phyloP scores from a whole-genome alignment of 495 filamentous ascomycete species.

The Aspergillus ostianus region DNA sequence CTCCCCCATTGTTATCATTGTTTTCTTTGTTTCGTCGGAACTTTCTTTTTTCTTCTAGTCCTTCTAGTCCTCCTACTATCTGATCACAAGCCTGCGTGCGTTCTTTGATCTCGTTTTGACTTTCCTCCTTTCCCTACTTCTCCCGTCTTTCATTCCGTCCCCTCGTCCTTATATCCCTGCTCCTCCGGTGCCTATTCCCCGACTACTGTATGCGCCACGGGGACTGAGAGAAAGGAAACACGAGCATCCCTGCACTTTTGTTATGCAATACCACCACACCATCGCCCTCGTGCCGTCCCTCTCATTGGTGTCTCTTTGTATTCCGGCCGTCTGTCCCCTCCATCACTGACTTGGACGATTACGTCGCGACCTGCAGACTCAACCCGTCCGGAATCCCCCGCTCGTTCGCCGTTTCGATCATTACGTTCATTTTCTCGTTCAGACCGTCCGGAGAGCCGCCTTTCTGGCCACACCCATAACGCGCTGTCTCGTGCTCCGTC shows the following conservation, averaged over 20 bases:
- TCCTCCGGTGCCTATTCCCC: not conserved
- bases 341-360: constrained; percentile 17
- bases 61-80: not conserved
- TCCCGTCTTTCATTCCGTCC: constrained; percentile 5
- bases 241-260: constrained; percentile 7
- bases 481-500: constrained; percentile 32
- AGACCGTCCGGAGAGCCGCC: constrained; percentile 33
- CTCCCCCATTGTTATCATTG: constrained; percentile 8
- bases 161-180: constrained; percentile 5
- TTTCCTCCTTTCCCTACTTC: not conserved
- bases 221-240: constrained; percentile 13
- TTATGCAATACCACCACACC: constrained; percentile 19
- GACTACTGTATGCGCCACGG: constrained; percentile 14
- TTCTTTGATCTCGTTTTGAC: not conserved
- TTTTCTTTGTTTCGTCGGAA: constrained; percentile 11
- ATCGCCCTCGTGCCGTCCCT: constrained; percentile 6
- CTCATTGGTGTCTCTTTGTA: constrained; percentile 16
- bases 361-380: constrained; percentile 24
- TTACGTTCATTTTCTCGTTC: constrained; percentile 34
- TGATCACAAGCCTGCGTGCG: not conserved
- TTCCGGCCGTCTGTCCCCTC: constrained; percentile 12
- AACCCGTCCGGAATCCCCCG: constrained; percentile 32
- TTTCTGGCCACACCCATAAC: constrained; percentile 29
- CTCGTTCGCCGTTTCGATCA: constrained; percentile 32
- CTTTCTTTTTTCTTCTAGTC: not conserved